These are phyloP conservation scores for Melaleuca alternifolia DNA, from an alignment of 345 rosid species.

Conservation along the genomic window DNA sequence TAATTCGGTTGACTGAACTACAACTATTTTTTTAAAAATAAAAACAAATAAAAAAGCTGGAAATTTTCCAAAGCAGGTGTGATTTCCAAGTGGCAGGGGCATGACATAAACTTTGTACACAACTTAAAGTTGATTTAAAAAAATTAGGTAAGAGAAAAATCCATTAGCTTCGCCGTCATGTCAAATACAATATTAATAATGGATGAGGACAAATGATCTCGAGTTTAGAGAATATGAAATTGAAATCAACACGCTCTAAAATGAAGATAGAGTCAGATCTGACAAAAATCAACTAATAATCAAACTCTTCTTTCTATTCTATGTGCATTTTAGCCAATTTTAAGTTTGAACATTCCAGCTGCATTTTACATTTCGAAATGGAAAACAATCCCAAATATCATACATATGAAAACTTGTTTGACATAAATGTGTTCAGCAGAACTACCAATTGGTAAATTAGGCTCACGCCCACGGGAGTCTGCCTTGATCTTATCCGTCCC, in stretches of 20 bases:
- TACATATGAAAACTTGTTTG: not conserved
- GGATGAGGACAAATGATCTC: not conserved
- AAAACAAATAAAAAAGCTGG: not conserved
- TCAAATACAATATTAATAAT: not conserved
- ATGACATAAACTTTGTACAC: too few relatives aligned
- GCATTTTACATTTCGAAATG: not conserved
- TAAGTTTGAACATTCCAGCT: rapidly evolving
- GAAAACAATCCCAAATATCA: not conserved
- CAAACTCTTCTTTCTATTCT: not conserved
- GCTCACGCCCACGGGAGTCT: not conserved
- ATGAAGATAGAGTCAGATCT: not conserved
- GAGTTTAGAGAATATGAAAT: not conserved
- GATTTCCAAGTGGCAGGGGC: too few relatives aligned
- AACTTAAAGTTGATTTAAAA: not conserved
- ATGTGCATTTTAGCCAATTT: not conserved
- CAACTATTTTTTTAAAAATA: rapidly evolving
- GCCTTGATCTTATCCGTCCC: too few relatives aligned
- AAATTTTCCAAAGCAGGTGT: not conserved
- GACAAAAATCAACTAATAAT: rapidly evolving
- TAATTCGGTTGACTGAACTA: too few relatives aligned
- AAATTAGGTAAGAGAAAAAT: not conserved
- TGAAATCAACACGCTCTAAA: not conserved
- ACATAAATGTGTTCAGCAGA: not conserved
- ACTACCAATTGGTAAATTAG: not conserved
- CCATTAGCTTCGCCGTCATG: not conserved